Evolutionary conservation across 31 red algal species (phyloP).

Genomic region (Endocladia muricata): DNA sequence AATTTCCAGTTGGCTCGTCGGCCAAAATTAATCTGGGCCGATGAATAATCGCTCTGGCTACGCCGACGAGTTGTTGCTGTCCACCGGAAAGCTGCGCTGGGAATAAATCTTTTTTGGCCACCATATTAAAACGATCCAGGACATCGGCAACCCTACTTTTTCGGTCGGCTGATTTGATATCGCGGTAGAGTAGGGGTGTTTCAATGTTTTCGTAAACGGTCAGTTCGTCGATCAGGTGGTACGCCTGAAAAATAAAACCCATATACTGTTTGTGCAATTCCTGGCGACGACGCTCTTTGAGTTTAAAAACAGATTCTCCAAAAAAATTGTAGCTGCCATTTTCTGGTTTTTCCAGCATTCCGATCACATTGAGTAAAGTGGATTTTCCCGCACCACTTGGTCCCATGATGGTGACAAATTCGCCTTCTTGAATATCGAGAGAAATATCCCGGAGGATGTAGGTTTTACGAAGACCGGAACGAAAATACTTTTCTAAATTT

Average conservation of each 20-base stretch:
- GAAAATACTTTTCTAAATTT: constrained; percentile 9
- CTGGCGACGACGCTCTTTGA: not conserved
- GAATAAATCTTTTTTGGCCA: constrained; percentile 20
- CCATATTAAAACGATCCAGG: constrained; percentile 13
- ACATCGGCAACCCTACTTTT: not conserved
- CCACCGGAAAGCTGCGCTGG: not conserved
- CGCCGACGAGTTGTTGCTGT: constrained; percentile 9
- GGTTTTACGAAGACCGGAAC: constrained; percentile 1
- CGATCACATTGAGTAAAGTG: too few species aligned
- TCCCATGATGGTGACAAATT: too few species aligned
- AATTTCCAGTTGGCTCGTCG: too few species aligned
- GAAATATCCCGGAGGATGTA: too few species aligned
- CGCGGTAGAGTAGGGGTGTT: constrained; percentile 4
- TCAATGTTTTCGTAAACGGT: constrained; percentile 20
- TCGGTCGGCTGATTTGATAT: not conserved
- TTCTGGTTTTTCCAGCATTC: too few species aligned
- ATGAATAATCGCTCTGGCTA: too few species aligned
- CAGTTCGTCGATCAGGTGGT: constrained; percentile 8
- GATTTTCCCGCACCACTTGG: too few species aligned
- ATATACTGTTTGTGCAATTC: constrained; percentile 14
- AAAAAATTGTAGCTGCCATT: constrained; percentile 18
- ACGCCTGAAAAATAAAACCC: constrained; percentile 9
- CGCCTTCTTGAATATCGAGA: too few species aligned
- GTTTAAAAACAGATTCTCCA: not conserved
- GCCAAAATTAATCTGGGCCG: too few species aligned